Percentiles rank a stretch among this genome's conserved stretches.
Evolutionary conservation across 2,329 filamentous ascomycete genomes (phyloP).

Genomic region (Aspergillus pseudonomiae): DNA sequence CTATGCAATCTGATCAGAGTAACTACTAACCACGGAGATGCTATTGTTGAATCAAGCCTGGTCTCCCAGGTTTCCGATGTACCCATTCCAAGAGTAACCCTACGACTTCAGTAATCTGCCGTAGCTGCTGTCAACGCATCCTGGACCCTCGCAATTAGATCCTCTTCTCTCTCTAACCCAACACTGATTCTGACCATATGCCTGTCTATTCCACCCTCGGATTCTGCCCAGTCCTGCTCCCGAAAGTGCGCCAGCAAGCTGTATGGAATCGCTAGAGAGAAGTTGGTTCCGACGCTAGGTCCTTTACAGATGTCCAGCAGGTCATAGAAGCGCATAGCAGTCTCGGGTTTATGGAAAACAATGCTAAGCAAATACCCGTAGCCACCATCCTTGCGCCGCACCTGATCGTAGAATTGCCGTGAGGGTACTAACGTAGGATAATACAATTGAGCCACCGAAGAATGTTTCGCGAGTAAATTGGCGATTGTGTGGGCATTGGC

Average conservation of each 20-base stretch:
- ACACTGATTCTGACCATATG: slow-evolving; percentile 27
- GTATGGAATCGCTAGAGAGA: slow-evolving; percentile 30
- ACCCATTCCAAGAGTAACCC: background rate
- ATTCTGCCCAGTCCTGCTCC: slow-evolving; percentile 32
- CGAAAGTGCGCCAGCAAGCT: slow-evolving; percentile 26
- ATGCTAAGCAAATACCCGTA: slow-evolving; percentile 31
- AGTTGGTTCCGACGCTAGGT: slow-evolving; percentile 33
- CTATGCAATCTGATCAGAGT: background rate
- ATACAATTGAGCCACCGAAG: slow-evolving; percentile 23
- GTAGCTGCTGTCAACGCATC: background rate
- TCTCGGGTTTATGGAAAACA: slow-evolving; percentile 21
- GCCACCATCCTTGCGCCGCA: slow-evolving; percentile 23
- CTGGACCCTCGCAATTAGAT: slow-evolving; percentile 1
- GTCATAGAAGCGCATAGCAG: slow-evolving; percentile 34
- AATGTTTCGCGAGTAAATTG: slow-evolving; percentile 21
- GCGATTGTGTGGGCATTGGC: slow-evolving; percentile 25
- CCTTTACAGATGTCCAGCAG: slow-evolving; percentile 35
- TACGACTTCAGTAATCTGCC: background rate
- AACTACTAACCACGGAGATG: background rate
- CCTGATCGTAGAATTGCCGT: slow-evolving; percentile 21
- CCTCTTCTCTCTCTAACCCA: slow-evolving; percentile 20
- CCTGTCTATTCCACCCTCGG: slow-evolving; percentile 29
- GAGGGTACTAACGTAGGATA: slow-evolving; percentile 25
- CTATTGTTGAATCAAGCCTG: background rate
- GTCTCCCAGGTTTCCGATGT: background rate